phyloP scores from a whole-genome alignment of 441 rosid species.

The Eutrema salsugineum region DNA sequence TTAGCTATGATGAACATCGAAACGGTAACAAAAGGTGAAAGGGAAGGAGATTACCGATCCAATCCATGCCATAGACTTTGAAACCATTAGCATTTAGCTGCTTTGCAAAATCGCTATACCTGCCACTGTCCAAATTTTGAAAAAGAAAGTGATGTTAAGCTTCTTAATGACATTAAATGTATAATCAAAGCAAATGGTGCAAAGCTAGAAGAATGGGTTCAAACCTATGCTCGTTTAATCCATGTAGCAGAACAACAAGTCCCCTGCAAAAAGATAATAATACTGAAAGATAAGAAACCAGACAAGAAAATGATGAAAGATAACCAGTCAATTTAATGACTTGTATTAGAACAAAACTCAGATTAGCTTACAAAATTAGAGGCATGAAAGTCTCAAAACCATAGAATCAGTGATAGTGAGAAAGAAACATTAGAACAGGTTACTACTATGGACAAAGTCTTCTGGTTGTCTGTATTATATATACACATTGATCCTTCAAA shows the following conservation, averaged over 20 bases:
- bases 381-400: not conserved
- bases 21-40: not conserved
- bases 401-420: not conserved
- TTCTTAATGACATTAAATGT: not conserved
- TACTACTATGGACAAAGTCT: conserved; percentile 6
- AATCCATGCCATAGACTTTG: conserved; percentile 82
- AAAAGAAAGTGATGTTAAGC: not conserved
- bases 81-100: conserved; percentile 67
- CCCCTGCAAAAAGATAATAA: conserved; percentile 50
- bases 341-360: not conserved
- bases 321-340: not conserved
- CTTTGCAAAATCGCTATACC: conserved; percentile 78
- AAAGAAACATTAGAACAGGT: not conserved
- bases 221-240: conserved; percentile 91
- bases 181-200: not conserved
- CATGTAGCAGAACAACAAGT: conserved; percentile 69
- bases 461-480: not conserved
- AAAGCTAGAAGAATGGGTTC: conserved; percentile 2
- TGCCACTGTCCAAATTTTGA: conserved; percentile 49
- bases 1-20: not conserved
- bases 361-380: not conserved
- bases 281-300: not conserved
- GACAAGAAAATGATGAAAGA: not conserved
- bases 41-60: conserved; percentile 63
- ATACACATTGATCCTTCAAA: not conserved